Percentiles rank a stretch among this genome's conserved stretches.
Evolutionary conservation across 2,329 filamentous ascomycete genomes (phyloP).

Genomic region (Nigrograna mackinnonii): DNA sequence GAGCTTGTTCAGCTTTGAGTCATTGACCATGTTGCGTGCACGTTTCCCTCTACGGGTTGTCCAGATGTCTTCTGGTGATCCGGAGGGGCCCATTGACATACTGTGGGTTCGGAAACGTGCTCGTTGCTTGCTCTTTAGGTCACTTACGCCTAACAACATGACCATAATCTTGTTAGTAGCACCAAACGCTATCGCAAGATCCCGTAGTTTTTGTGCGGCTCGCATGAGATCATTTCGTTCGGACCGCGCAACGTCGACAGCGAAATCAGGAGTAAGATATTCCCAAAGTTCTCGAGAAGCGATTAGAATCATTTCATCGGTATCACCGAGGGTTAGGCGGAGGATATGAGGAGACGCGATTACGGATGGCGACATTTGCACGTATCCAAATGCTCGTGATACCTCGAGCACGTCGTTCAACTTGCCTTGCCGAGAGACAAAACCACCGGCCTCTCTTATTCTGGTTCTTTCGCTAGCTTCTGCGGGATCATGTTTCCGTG

Average conservation of each 20-base stretch:
- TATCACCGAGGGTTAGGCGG: slow-evolving; percentile 77
- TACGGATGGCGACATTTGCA: slow-evolving; percentile 87
- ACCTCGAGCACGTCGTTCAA: slow-evolving; percentile 91
- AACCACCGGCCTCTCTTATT: slow-evolving; percentile 92
- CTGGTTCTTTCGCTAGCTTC: slow-evolving; percentile 81
- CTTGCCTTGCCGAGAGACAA: slow-evolving; percentile 91
- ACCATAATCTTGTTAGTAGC: slow-evolving; percentile 97
- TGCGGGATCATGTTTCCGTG: slow-evolving; percentile 90
- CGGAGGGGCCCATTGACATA: slow-evolving; percentile 80
- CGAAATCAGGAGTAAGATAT: slow-evolving; percentile 84
- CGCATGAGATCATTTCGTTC: slow-evolving; percentile 92
- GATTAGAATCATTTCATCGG: slow-evolving; percentile 91
- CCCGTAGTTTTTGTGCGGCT: slow-evolving; percentile 89
- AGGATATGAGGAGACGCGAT: slow-evolving; percentile 87
- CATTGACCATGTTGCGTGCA: slow-evolving; percentile 62
- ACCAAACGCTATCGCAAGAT: slow-evolving; percentile 94
- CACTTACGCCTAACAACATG: slow-evolving; percentile 94
- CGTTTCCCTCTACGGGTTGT: slow-evolving; percentile 66
- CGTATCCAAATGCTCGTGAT: slow-evolving; percentile 92
- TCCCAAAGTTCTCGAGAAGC: slow-evolving; percentile 96
- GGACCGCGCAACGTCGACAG: slow-evolving; percentile 86
- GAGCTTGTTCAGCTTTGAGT: slow-evolving; percentile 84
- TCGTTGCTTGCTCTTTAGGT: slow-evolving; percentile 83
- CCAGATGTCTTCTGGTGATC: slow-evolving; percentile 72
- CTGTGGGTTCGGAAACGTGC: slow-evolving; percentile 77